Percentiles rank a stretch among this genome's conserved stretches.
Conservation (phyloP, 1,284 basidiomycete genomes). For the Moesziomyces globuligerus region DNA sequence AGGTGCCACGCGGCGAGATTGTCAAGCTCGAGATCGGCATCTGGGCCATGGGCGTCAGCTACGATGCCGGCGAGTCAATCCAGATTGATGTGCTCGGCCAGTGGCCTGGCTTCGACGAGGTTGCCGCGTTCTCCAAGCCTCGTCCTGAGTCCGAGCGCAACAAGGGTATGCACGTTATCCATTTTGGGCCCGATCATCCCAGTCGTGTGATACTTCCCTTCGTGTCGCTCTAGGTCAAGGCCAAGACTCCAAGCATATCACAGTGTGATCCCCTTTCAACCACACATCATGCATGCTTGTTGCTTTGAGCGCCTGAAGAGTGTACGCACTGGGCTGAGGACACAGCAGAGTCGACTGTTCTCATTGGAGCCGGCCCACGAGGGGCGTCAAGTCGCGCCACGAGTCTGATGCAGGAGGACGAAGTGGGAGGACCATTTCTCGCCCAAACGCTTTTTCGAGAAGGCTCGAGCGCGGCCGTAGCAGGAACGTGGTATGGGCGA, state of each 20-base stretch:
- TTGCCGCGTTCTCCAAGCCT: slow-evolving; percentile 11
- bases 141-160: slow-evolving; percentile 13
- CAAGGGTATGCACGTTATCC: slow-evolving; percentile 10
- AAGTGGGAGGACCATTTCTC: too few species aligned
- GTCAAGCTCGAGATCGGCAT: slow-evolving; percentile 57
- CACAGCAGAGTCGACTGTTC: too few species aligned
- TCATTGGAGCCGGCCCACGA: too few species aligned
- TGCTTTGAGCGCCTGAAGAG: too few species aligned
- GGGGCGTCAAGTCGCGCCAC: too few species aligned
- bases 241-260: not conserved
- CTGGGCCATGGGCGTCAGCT: slow-evolving; percentile 57
- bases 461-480: too few species aligned
- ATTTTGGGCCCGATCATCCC: slow-evolving; percentile 8
- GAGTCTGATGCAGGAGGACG: too few species aligned
- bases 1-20: slow-evolving; percentile 43
- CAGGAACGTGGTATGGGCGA: too few species aligned
- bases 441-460: too few species aligned
- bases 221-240: slow-evolving; percentile 2
- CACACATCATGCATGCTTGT: too few species aligned
- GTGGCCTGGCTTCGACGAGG: slow-evolving; percentile 38
- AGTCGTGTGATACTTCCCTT: slow-evolving; percentile 15
- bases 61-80: slow-evolving; percentile 54
- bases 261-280: not conserved
- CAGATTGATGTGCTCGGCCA: slow-evolving; percentile 45
- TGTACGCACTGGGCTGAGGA: too few species aligned